A percentile compares a stretch with the other conserved stretches of the same genome.
Evolutionary conservation across 2,329 filamentous ascomycete genomes (phyloP).

Genomic region (Beauveria scarabaeidicola): DNA sequence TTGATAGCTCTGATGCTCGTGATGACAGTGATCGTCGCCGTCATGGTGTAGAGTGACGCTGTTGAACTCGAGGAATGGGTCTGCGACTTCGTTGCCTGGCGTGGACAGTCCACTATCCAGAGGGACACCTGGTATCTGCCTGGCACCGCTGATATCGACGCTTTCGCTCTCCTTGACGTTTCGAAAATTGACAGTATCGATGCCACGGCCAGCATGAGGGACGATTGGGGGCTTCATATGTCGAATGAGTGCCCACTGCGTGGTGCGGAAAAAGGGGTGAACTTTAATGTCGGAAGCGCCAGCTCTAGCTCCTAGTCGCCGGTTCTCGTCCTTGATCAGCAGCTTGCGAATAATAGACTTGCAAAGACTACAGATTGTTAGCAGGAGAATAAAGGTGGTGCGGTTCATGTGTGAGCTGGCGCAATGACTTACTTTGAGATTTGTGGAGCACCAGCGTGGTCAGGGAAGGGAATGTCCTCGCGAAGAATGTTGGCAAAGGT

Average conservation of each 20-base stretch:
- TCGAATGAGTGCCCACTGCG: slow-evolving; percentile 92
- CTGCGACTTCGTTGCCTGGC: slow-evolving; percentile 69
- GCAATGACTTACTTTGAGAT: slow-evolving; percentile 71
- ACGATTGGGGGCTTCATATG: slow-evolving; percentile 98
- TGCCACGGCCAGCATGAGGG: slow-evolving; percentile 78
- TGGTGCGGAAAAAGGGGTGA: slow-evolving; percentile 92
- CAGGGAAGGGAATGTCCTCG: slow-evolving; percentile 93
- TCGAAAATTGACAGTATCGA: slow-evolving; percentile 94
- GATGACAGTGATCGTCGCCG: slow-evolving; percentile 58
- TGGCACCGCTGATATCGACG: slow-evolving; percentile 68
- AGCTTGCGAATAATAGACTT: slow-evolving; percentile 95
- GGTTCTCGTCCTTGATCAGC: slow-evolving; percentile 94
- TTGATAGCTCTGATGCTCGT: slow-evolving; percentile 21
- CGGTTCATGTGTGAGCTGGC: neutral
- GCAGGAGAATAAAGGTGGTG: slow-evolving; percentile 11
- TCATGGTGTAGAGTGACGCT: slow-evolving; percentile 96
- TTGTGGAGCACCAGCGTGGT: slow-evolving; percentile 72
- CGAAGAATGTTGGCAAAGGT: slow-evolving; percentile 96
- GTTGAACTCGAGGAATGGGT: slow-evolving; percentile 98
- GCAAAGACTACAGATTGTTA: slow-evolving; percentile 60
- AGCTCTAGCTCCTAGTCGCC: slow-evolving; percentile 83
- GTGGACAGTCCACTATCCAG: slow-evolving; percentile 80
- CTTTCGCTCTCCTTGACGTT: slow-evolving; percentile 97
- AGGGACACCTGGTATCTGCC: slow-evolving; percentile 62
- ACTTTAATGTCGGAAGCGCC: slow-evolving; percentile 95